Conservation (phyloP, 2,329 filamentous ascomycete genomes). For the Penicillium sp. region DNA sequence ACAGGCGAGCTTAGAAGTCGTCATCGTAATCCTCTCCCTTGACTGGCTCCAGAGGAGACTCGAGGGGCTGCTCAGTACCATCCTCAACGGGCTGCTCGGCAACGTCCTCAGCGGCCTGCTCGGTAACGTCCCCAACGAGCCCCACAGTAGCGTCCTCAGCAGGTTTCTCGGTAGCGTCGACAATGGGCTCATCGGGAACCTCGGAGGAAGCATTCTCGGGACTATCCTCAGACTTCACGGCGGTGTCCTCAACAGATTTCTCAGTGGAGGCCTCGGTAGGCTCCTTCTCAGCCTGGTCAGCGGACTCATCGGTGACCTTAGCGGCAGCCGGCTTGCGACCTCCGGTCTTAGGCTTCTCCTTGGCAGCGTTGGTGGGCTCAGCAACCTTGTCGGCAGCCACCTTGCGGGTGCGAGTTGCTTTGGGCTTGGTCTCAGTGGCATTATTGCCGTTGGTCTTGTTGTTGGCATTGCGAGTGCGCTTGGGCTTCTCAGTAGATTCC, state of each 20-base stretch:
- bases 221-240: background rate
- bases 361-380: background rate
- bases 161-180: background rate
- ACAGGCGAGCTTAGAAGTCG: background rate
- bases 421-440: background rate
- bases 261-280: background rate
- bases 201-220: background rate
- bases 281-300: background rate
- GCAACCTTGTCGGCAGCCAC: background rate
- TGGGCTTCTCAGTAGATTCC: background rate
- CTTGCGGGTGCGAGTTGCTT: background rate
- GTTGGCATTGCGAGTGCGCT: background rate
- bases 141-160: background rate
- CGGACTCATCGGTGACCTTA: background rate
- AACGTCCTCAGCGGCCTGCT: background rate
- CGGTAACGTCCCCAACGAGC: background rate
- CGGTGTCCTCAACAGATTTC: background rate
- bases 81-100: too few relatives aligned
- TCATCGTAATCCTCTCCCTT: background rate
- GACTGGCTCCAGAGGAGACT: background rate
- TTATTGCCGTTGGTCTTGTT: background rate
- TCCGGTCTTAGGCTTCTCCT: background rate
- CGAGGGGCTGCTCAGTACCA: background rate
- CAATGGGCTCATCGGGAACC: too few relatives aligned
- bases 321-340: background rate